phyloP scores from a whole-genome alignment of 2,329 filamentous ascomycete genomes.

The Domatiomyces globalis region DNA sequence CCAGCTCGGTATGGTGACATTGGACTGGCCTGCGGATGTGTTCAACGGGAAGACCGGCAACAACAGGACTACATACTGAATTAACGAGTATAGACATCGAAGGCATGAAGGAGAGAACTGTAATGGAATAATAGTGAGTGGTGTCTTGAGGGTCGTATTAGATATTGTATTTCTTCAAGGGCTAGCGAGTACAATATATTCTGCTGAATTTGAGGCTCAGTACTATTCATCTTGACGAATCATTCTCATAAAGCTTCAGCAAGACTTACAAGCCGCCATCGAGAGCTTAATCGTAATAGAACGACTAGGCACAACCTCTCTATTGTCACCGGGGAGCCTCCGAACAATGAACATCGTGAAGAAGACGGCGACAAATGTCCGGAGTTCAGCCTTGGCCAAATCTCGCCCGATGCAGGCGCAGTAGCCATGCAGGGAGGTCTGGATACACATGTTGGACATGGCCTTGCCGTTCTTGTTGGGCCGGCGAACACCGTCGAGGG shows the following conservation, averaged over 20 bases:
- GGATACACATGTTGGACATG: conserved; percentile 57
- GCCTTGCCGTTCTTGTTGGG: conserved; percentile 32
- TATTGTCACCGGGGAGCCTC: neutral
- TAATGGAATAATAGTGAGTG: too few relatives aligned
- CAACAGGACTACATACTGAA: too few relatives aligned
- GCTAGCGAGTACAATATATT: too few relatives aligned
- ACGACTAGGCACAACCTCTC: neutral
- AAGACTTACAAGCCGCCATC: neutral
- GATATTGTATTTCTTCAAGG: too few relatives aligned
- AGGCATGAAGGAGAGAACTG: too few relatives aligned
- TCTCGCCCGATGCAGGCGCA: conserved; percentile 42
- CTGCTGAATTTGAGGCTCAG: too few relatives aligned
- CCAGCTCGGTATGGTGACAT: too few relatives aligned
- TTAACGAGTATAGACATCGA: too few relatives aligned
- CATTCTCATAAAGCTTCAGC: neutral
- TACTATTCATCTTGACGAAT: too few relatives aligned
- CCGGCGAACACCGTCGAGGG: conserved; percentile 23
- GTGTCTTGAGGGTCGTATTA: too few relatives aligned
- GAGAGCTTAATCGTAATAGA: neutral
- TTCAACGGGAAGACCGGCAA: too few relatives aligned
- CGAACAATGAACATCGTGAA: conserved; percentile 21
- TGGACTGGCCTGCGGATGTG: too few relatives aligned
- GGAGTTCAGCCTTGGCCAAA: conserved; percentile 30
- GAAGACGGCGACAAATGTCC: conserved; percentile 27
- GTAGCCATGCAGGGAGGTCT: conserved; percentile 69